Evolutionary conservation across 108 stramenopile genomes (phyloP).

Genomic region (Nitzschia palea): DNA sequence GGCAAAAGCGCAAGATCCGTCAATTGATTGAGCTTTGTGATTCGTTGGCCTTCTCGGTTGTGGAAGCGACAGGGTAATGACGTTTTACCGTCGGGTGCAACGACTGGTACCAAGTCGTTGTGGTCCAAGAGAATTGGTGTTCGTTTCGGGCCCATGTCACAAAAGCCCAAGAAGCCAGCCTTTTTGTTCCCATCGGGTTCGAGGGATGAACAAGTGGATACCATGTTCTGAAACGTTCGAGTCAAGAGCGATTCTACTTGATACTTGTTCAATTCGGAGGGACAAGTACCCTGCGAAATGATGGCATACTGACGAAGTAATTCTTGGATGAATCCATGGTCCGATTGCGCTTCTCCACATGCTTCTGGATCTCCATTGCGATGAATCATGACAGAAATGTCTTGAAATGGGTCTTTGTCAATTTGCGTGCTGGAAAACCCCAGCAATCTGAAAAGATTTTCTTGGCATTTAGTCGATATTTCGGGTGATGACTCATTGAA

Average conservation of each 20-base stretch:
- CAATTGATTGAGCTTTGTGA: slow-evolving; percentile 48
- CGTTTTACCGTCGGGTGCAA: not conserved
- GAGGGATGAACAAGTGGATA: slow-evolving; percentile 28
- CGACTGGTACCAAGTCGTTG: slow-evolving; percentile 47
- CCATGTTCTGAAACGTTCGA: slow-evolving; percentile 19
- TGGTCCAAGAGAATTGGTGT: slow-evolving; percentile 79
- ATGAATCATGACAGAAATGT: slow-evolving; percentile 42
- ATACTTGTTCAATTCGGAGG: slow-evolving; percentile 50
- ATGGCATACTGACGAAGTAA: slow-evolving; percentile 2
- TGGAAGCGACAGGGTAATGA: slow-evolving; percentile 76
- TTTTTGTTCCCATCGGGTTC: slow-evolving; percentile 22
- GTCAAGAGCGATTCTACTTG: slow-evolving; percentile 72
- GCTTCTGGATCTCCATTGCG: slow-evolving; percentile 73
- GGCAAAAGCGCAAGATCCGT: slow-evolving; percentile 25
- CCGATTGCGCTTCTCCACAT: slow-evolving; percentile 38
- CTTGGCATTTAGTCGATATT: not conserved
- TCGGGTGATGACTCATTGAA: not conserved
- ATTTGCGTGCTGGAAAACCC: not conserved
- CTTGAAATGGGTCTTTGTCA: slow-evolving; percentile 1
- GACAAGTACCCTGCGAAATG: slow-evolving; percentile 1
- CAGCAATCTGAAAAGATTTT: not conserved
- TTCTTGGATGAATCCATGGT: slow-evolving; percentile 10
- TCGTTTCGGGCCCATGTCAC: slow-evolving; percentile 65
- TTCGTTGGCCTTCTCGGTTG: slow-evolving; percentile 76
- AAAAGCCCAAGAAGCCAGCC: slow-evolving; percentile 51